Evolutionary conservation across 169 alveolate species (phyloP), one percentile per base, ranked within the genome.

Genomic region (Plasmodium gaboni): DNA sequence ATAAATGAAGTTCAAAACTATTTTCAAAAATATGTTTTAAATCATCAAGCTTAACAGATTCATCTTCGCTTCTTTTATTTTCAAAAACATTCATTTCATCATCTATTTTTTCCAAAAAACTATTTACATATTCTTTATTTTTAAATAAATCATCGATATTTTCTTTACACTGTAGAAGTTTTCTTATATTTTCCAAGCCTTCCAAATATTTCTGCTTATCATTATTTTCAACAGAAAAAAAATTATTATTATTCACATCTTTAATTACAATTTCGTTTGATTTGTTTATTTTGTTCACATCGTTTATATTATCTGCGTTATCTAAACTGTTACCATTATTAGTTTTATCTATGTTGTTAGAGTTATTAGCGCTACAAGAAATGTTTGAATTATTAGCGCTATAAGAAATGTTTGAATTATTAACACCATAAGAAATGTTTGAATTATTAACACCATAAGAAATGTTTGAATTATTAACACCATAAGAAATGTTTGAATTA

Each of bases 1-100:
- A 55, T 70, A 86, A 53, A 48, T 67, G 91, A 6, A 68, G 51
- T 19, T 83, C 91, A 67, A 38, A 83, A 60, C 83, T 67, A 71
- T 83, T 68, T 83, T 67, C 46, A 32, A 83, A 19, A 22, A 83
- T 26, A 22, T 19, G 3, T 24, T 83, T 67, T 42, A 65, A 28
- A 19, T 67, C 48, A n/a, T 67, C 73, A 32, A 67, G 51, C 57
- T 67, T 65, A 17, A 61, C 19, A 70, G 28, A 51, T 13, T 61
- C 17, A 53, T 68, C 57, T 42, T 38, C 73, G 28, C 19, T 13
- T 44, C 69, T 44, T 68, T 44, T 46, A 6, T 12, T 69, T 17
- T 83, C 70, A 38, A 67, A 46, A 8, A 60, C 13, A 44, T 83
- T 83, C 12, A 53, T 68, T 48, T 67, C 65, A 32, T 15, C 59